Evolutionary conservation across 805 yeast species (phyloP), one percentile per base, ranked within the genome.

Genomic region (Sugiyamaella qingdaonensis): DNA sequence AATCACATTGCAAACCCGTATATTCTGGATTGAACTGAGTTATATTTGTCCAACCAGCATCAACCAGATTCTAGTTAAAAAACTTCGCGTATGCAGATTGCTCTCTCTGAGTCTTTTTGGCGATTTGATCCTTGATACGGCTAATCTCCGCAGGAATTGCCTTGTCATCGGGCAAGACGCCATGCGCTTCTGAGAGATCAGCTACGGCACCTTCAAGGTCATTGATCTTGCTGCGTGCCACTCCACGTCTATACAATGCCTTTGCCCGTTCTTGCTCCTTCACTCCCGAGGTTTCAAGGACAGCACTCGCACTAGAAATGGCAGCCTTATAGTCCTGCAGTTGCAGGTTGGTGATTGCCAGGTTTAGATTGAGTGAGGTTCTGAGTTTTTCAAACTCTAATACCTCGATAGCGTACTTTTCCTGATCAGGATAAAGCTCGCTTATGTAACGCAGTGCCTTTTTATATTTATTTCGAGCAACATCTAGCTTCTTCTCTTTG

Each of bases 241-340:
- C 73, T 35, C 95, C 97, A 68, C 92, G 83, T 68, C 98, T 84
- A 74, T 84, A 91, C 43, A 80, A 72, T 0, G 97, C 97, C 73
- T 91, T 91, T 14, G 95, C 88, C 66, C 78, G 79, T 19, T 89
- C 82, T 57, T 82, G 79, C 39, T 79, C 85, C 52, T 80, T 87
- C 2, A 80, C 71, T 19, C 59, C 68, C 35, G 80, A 85, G 24
- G 77, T 78, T 49, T 79, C 85, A 36, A 88, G 71, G 1, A 88
- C 96, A 29, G 80, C 80, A 1, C 82, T 73, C 2, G 95, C 78
- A 4, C 86, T 81, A 24, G 73, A 69, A 46, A 87, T 68, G 0
- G 83, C 81, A 33, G 75, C 79, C 54, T 72, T 73, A 51, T 79
- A 78, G 46, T 81, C 73, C 46, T 77, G 76, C 58, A 80, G 65